phyloP scores from a whole-genome alignment of 2,329 filamentous ascomycete genomes.

The Sarocladium kiliense region DNA sequence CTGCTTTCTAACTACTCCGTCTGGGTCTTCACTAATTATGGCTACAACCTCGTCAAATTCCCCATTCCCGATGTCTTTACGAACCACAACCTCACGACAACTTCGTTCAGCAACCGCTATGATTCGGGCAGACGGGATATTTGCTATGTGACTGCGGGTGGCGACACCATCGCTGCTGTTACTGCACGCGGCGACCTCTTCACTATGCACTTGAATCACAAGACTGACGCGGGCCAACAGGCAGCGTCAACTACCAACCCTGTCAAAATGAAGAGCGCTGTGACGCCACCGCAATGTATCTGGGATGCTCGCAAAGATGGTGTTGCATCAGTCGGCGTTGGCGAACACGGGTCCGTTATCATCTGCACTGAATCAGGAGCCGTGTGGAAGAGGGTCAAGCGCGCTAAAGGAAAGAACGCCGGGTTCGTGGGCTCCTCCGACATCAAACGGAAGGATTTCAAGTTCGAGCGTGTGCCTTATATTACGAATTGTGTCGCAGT shows the following conservation, averaged over 20 bases:
- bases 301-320: constrained; percentile 89
- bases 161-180: constrained; percentile 86
- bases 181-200: constrained; percentile 83
- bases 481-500: constrained; percentile 82
- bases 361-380: constrained; percentile 88
- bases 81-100: constrained; percentile 63
- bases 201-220: constrained; percentile 71
- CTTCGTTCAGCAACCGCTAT: constrained; percentile 44
- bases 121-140: constrained; percentile 65
- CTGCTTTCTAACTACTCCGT: constrained; percentile 84
- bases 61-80: constrained; percentile 66
- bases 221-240: constrained; percentile 53
- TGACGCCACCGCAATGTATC: constrained; percentile 73
- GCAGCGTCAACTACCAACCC: constrained; percentile 85
- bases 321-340: constrained; percentile 79
- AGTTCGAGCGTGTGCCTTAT: constrained; percentile 86
- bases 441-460: constrained; percentile 78
- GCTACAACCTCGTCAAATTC: constrained; percentile 86
- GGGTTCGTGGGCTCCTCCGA: constrained; percentile 41
- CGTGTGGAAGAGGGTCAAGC: constrained; percentile 84
- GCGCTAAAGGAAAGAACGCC: constrained; percentile 72
- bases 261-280: constrained; percentile 76
- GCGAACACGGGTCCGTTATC: constrained; percentile 91
- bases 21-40: constrained; percentile 92
- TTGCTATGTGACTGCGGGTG: constrained; percentile 72